phyloP scores from a whole-genome alignment of 2,329 filamentous ascomycete species.

The Dendryphion nanum region DNA sequence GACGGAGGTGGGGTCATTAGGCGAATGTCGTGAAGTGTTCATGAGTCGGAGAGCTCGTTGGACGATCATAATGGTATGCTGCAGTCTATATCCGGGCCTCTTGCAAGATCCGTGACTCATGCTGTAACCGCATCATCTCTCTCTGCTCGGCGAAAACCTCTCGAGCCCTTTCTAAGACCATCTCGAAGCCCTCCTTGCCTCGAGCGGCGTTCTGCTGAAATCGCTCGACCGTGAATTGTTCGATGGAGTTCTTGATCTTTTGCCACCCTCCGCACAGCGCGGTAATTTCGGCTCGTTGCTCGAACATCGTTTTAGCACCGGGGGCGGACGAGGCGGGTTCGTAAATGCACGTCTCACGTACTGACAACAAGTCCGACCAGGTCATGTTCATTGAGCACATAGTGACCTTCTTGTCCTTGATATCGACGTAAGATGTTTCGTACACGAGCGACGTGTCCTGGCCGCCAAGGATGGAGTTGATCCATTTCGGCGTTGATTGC shows the following conservation, averaged over 20 bases:
- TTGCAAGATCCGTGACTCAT: slow-evolving; percentile 30
- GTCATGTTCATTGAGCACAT: slow-evolving; percentile 97
- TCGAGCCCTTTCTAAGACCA: slow-evolving; percentile 88
- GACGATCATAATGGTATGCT: too few species aligned
- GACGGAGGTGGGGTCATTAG: too few species aligned
- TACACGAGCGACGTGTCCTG: slow-evolving; percentile 84
- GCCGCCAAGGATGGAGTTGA: slow-evolving; percentile 75
- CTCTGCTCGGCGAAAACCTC: slow-evolving; percentile 89
- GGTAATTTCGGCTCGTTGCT: slow-evolving; percentile 88
- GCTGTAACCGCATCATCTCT: slow-evolving; percentile 55
- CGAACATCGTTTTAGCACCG: slow-evolving; percentile 69
- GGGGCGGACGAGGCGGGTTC: slow-evolving; percentile 56
- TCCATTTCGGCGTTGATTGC: slow-evolving; percentile 73
- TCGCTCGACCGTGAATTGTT: slow-evolving; percentile 82
- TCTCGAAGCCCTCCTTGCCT: slow-evolving; percentile 92
- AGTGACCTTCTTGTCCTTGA: slow-evolving; percentile 77
- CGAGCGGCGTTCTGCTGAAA: slow-evolving; percentile 91
- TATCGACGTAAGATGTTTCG: slow-evolving; percentile 94
- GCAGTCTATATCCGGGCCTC: slow-evolving; percentile 29
- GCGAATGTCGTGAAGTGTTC: too few species aligned
- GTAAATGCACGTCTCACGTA: slow-evolving; percentile 92
- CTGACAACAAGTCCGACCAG: slow-evolving; percentile 83
- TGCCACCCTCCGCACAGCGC: slow-evolving; percentile 96
- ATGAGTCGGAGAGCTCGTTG: too few species aligned
- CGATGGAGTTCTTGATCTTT: slow-evolving; percentile 92